Percentiles rank a stretch among this genome's conserved stretches.
These are phyloP conservation scores for Tripterygium wilfordii DNA, from an alignment of 177 flowering plant species.

Conservation along the genomic window DNA sequence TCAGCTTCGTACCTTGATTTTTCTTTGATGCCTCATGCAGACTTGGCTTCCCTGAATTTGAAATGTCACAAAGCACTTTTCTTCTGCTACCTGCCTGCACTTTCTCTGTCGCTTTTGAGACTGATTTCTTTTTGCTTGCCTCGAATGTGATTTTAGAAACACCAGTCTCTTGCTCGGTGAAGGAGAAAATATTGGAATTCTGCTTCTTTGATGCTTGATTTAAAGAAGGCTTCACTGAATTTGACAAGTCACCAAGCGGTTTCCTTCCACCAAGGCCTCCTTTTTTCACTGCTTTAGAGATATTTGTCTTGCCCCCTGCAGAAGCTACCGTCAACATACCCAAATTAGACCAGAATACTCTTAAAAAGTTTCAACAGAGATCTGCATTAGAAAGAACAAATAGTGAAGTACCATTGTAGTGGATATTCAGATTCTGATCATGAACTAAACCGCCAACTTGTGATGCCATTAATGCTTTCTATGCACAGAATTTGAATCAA, in stretches of 20 bases:
- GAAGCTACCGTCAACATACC: conserved; percentile 16
- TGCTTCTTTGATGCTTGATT: conserved; percentile 22
- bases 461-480: conserved; percentile 28
- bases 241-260: conserved; percentile 44
- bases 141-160: conserved; percentile 4
- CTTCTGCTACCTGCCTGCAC: conserved; percentile 27
- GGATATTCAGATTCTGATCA: conserved; percentile 31
- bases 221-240: conserved; percentile 25
- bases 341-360: background rate
- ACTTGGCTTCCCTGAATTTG: conserved; percentile 38
- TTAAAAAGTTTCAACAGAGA: too few species aligned
- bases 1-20: conserved; percentile 11
- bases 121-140: conserved; percentile 16
- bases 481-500: too few species aligned
- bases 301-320: conserved; percentile 22
- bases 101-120: conserved; percentile 25
- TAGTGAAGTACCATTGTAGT: conserved; percentile 24
- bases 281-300: conserved; percentile 22
- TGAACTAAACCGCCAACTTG: conserved; percentile 23
- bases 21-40: conserved; percentile 22
- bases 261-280: conserved; percentile 34
- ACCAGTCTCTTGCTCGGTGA: conserved; percentile 13
- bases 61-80: conserved; percentile 42
- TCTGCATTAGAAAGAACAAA: background rate
- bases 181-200: conserved; percentile 12